A percentile compares a stretch with the other conserved stretches of the same genome.
Evolutionary conservation across 345 rosid genomes (phyloP).

Genomic region (Melastoma malabathricum): DNA sequence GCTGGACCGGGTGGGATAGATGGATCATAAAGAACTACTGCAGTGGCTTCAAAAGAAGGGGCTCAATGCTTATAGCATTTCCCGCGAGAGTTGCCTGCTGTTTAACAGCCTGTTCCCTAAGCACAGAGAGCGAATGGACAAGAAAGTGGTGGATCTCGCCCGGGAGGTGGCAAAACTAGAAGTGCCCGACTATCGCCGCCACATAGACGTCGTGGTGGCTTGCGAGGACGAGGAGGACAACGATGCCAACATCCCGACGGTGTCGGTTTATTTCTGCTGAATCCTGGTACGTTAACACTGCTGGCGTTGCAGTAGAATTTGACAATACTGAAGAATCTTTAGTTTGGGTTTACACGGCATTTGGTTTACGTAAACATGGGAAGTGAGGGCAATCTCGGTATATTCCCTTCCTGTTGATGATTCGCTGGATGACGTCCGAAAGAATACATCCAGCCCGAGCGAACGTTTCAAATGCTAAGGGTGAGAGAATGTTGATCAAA

Average conservation of each 20-base stretch:
- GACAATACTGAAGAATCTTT: no score
- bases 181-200: conserved; percentile 51
- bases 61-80: conserved; percentile 78
- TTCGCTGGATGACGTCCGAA: no score
- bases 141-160: conserved; percentile 63
- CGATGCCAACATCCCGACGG: conserved; percentile 75
- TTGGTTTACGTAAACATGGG: no score
- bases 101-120: conserved; percentile 78
- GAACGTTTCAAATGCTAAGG: no score
- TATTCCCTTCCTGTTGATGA: no score
- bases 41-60: conserved; percentile 75
- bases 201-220: conserved; percentile 84
- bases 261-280: conserved; percentile 66
- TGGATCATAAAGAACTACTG: conserved; percentile 64
- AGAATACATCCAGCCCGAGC: no score
- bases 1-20: conserved; percentile 98
- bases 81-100: conserved; percentile 75
- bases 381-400: no score
- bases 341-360: no score
- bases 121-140: conserved; percentile 75
- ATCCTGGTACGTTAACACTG: background rate
- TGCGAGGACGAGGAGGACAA: conserved; percentile 77
- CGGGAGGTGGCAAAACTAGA: conserved; percentile 80
- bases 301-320: no score
- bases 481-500: no score